Base-by-base conservation (phyloP, 1,284 basidiomycete species). In the Malassezia vespertilionis region DNA sequence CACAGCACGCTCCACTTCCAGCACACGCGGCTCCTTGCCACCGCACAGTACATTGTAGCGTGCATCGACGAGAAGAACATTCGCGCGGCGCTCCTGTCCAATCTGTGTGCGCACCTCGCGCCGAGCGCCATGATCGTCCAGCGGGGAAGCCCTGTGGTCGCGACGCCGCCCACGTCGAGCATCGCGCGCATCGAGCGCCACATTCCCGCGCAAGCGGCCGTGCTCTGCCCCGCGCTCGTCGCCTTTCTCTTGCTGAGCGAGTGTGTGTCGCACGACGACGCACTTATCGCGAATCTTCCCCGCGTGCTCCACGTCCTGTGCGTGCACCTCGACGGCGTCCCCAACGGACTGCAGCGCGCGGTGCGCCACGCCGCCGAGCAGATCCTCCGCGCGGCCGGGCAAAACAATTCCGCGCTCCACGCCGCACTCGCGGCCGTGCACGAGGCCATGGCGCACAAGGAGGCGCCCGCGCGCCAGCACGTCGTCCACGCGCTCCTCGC, bases 261-360 rank as follows among this genome's bases (percentile, higher is more conserved):
- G 35, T 49, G 46, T 20, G 24, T 44, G 5, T 12, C 30, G 15
- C 30, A 28, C 1, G 40, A 32, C 40, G 28, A 14, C 6, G 23
- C 22, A 9, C 15, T 33, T 12, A 8, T 12, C 9, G 20, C 30
- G 23, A 28, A 37, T 15, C n/a, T 95, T 5, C 82, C 86, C 0
- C 72, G 78, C 4, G 75, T 95, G 18, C 77, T 95, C 18, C 86
- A 90, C 53, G 81, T 81, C 9, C 75, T 90, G 17, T 81, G 90
- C 59, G 79, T 82, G 26, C 87, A 91, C 63, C 73, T 88, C 47
- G 88, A 91, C 63, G 82, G 88, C 61, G 78, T 82, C 4, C 36
- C 47, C 8, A 14, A 22, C 3, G n/a, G 17, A 8, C 18, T 40
- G 22, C 41, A 39, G 5, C 20, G 45, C 12, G 28, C 30, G 5